These are phyloP conservation scores for Irpex sp. DNA, from an alignment of 1,284 basidiomycete species.

Conservation along the genomic window DNA sequence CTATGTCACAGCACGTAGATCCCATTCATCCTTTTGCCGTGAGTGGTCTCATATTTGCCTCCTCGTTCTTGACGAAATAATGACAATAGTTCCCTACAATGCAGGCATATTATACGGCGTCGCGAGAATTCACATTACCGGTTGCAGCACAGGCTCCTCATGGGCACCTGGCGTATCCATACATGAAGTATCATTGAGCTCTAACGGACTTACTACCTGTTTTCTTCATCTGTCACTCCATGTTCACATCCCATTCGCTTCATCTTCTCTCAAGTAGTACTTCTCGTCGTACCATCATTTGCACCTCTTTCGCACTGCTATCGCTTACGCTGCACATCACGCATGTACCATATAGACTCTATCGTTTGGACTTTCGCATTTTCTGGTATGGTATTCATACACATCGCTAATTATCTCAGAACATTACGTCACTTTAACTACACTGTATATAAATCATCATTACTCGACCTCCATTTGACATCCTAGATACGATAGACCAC, in stretches of 20 bases:
- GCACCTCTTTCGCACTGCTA: neutral
- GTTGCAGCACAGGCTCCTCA: neutral
- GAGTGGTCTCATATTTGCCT: slow-evolving; percentile 26
- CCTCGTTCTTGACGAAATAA: neutral
- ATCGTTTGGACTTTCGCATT: neutral
- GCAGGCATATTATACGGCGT: slow-evolving; percentile 31
- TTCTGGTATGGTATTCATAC: neutral
- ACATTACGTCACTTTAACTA: too few relatives aligned
- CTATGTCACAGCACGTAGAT: slow-evolving; percentile 38
- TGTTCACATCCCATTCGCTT: neutral
- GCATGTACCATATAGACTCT: neutral
- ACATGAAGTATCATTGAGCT: neutral
- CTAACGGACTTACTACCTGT: neutral
- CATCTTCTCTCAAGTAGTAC: neutral
- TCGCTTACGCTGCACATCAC: slow-evolving; percentile 8
- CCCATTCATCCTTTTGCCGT: slow-evolving; percentile 57
- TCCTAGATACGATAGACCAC: too few relatives aligned
- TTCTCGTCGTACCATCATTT: neutral
- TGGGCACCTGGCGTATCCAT: neutral
- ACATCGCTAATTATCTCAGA: neutral
- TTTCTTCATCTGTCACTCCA: neutral
- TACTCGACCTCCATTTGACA: too few relatives aligned
- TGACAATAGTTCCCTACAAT: slow-evolving; percentile 35
- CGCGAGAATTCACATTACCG: neutral
- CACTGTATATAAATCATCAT: too few relatives aligned